These are phyloP conservation scores for Alternaria sp. DNA, from an alignment of 2,329 filamentous ascomycete genomes.

Conservation along the genomic window DNA sequence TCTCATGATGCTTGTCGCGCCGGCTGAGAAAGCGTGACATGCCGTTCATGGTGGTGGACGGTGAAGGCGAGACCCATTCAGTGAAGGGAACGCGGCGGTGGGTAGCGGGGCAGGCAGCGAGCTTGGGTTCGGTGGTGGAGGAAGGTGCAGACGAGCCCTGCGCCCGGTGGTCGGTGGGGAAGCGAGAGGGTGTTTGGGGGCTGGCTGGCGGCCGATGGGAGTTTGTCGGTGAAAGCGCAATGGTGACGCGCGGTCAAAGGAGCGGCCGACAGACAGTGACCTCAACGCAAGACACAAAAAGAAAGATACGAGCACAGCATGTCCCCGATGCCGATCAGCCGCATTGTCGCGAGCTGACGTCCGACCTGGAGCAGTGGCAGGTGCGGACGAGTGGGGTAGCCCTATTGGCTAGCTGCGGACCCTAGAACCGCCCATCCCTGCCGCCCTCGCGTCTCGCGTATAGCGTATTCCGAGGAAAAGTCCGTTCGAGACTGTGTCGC, in stretches of 20 bases:
- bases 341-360: slow-evolving; percentile 4
- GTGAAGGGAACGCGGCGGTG: slow-evolving; percentile 12
- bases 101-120: slow-evolving; percentile 20
- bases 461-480: slow-evolving; percentile 21
- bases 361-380: slow-evolving; percentile 4
- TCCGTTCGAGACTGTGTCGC: slow-evolving; percentile 9
- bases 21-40: slow-evolving; percentile 73
- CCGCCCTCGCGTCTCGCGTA: slow-evolving; percentile 11
- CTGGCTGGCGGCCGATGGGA: neutral
- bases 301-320: neutral
- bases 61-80: slow-evolving; percentile 25
- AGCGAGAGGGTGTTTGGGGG: slow-evolving; percentile 1
- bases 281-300: neutral
- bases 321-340: slow-evolving; percentile 3
- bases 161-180: slow-evolving; percentile 4
- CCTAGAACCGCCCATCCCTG: slow-evolving; percentile 19
- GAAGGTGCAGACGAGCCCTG: slow-evolving; percentile 17
- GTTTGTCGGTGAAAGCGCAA: neutral
- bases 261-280: slow-evolving; percentile 1
- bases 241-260: neutral
- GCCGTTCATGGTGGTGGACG: slow-evolving; percentile 52
- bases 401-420: slow-evolving; percentile 15
- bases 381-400: slow-evolving; percentile 13
- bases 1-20: slow-evolving; percentile 63
- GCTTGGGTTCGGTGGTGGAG: slow-evolving; percentile 6